Percentiles rank a stretch among this genome's conserved stretches.
Evolutionary conservation across 805 yeast species (phyloP).

Genomic region (Kodamaea kakaduensis): DNA sequence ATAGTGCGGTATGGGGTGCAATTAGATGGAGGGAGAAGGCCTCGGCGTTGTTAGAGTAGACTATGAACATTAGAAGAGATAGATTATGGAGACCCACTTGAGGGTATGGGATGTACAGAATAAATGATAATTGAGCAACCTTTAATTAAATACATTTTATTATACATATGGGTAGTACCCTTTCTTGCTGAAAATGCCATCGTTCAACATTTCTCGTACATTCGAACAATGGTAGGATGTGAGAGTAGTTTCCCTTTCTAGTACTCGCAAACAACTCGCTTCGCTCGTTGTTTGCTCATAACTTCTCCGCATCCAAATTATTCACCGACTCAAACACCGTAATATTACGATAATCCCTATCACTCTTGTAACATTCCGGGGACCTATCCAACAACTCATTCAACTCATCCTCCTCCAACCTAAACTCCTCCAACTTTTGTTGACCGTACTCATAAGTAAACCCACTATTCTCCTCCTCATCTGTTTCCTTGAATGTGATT

Average conservation of each 20-base stretch:
- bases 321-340: conserved; percentile 36
- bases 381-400: conserved; percentile 49
- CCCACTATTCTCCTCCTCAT: conserved; percentile 6
- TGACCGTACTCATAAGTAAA: conserved; percentile 3
- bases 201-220: too few relatives aligned
- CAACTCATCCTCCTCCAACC: conserved; percentile 41
- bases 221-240: too few relatives aligned
- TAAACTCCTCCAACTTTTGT: not conserved
- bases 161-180: too few relatives aligned
- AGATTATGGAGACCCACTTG: too few relatives aligned
- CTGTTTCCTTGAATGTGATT: conserved; percentile 7
- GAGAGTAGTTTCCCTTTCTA: too few relatives aligned
- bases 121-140: too few relatives aligned
- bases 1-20: conserved; percentile 71
- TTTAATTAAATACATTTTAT: too few relatives aligned
- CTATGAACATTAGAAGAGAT: too few relatives aligned
- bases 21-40: conserved; percentile 57
- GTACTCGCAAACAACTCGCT: too few relatives aligned
- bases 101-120: too few relatives aligned
- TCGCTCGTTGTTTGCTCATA: too few relatives aligned
- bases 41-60: conserved; percentile 9
- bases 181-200: too few relatives aligned
- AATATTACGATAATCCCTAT: conserved; percentile 26
- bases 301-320: conserved; percentile 3
- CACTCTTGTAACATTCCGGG: conserved; percentile 35